Base-by-base conservation (phyloP, 2,329 filamentous ascomycete species). In the Fonsecaea erecta region DNA sequence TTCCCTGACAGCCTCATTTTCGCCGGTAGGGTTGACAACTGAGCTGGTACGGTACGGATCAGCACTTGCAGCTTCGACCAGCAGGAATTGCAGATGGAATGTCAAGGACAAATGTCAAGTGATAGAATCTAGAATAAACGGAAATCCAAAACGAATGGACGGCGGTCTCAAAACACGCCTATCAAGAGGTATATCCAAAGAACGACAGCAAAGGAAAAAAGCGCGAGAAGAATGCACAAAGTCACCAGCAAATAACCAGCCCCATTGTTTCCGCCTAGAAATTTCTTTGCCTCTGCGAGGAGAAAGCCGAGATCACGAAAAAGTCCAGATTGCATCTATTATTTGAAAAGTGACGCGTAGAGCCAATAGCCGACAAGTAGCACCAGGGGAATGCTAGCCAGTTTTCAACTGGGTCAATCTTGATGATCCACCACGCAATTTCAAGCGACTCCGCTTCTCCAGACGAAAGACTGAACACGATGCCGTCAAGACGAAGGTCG, bases 1-100 rank as follows among this genome's bases (percentile, higher is more conserved):
- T 80, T 78, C 72, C 81, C 73, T 74, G 85, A 81, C 73, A 79
- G 77, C 85, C 87, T 87, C 18, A 18, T 48, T 32, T 4, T 34
- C 18, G 37, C 8, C 14, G n/a, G 6, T 7, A 1, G 43, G 43
- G 26, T 16, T 24, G 21, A 48, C 9, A 12, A 21, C 9, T 48
- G 18, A 12, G 21, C 18, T 48, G 5, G 43, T 9, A 48, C 11
- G 8, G 18, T 48, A 11, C 48, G 24, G 57, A 52, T 24, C 14
- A 7, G 57, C 14, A 21, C 24, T 59, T n/a, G 21, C 12, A 48
- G 43, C 18, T 16, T n/a, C 2, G 26, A 9, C 37, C 30, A 26
- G 24, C 12, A 52, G 30, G 26, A 53, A 21, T 53, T 1, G 21
- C 43, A 12, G 18, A 48, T 24, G 43, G 21, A 48, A 1, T 26